phyloP scores from a whole-genome alignment of 805 yeast genomes.

The Yarrowia sp. region DNA sequence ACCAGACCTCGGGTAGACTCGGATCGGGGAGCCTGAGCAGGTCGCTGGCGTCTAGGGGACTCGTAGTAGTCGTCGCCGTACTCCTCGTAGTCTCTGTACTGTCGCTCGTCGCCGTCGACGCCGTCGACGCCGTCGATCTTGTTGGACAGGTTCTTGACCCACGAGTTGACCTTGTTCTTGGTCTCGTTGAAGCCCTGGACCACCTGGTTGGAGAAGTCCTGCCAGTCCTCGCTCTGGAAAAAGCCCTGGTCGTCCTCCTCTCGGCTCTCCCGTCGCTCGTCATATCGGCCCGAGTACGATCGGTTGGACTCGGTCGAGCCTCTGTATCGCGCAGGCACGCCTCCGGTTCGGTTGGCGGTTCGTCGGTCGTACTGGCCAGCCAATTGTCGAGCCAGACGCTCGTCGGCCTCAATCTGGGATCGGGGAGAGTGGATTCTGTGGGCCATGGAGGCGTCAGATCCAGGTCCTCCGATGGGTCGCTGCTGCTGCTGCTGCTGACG shows the following conservation, averaged over 20 bases:
- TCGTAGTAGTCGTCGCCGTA: conserved; percentile 22
- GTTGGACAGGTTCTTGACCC: conserved; percentile 71
- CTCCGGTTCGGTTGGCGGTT: conserved; percentile 19
- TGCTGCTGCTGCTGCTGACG: conserved; percentile 37
- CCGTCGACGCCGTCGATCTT: conserved; percentile 44
- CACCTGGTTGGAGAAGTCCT: conserved; percentile 63
- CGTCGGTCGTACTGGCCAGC: conserved; percentile 44
- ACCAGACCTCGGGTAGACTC: conserved; percentile 30
- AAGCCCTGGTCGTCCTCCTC: conserved; percentile 34
- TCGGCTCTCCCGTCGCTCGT: conserved; percentile 29
- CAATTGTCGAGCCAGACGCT: conserved; percentile 72
- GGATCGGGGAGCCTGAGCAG: conserved; percentile 17
- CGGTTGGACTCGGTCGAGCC: conserved; percentile 28
- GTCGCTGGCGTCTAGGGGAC: conserved; percentile 28
- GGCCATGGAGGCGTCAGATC: conserved; percentile 34
- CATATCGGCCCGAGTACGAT: conserved; percentile 34
- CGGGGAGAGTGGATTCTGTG: conserved; percentile 35
- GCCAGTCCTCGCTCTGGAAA: conserved; percentile 42
- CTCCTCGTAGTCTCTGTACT: conserved; percentile 30
- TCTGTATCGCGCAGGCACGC: conserved; percentile 18
- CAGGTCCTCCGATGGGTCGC: conserved; percentile 22
- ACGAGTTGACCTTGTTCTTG: conserved; percentile 65
- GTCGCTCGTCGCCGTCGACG: conserved; percentile 29
- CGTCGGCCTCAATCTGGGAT: conserved; percentile 67
- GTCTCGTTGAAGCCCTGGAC: conserved; percentile 80